Percentiles rank a stretch among this genome's conserved stretches.
These are phyloP conservation scores for Salix koriyanagi DNA, from an alignment of 345 rosid genomes.

Conservation along the genomic window DNA sequence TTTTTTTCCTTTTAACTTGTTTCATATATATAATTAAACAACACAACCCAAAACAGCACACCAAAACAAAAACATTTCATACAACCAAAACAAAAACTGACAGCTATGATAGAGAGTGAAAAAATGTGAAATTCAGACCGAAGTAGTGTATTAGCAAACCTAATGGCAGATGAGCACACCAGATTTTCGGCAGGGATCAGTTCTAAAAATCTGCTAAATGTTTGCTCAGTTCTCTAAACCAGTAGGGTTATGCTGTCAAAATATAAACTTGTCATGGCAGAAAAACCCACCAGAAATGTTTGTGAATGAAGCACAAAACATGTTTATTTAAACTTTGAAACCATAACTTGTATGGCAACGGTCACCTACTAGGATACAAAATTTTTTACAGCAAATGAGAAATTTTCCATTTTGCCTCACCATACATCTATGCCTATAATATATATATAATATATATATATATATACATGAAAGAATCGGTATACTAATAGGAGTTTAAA, in stretches of 20 bases:
- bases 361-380: conserved; percentile 16
- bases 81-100: too few relatives aligned
- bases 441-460: conserved; percentile 6
- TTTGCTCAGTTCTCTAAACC: neutral
- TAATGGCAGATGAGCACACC: too few relatives aligned
- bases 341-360: neutral
- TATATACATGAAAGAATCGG: conserved; percentile 37
- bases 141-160: too few relatives aligned
- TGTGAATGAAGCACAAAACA: neutral
- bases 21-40: too few relatives aligned
- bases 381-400: conserved; percentile 9
- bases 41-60: too few relatives aligned
- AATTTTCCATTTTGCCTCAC: conserved; percentile 11
- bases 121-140: too few relatives aligned
- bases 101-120: too few relatives aligned
- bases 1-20: too few relatives aligned
- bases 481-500: conserved; percentile 29
- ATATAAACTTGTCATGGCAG: neutral
- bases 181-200: too few relatives aligned
- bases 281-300: neutral
- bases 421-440: conserved; percentile 18
- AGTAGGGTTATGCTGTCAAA: neutral
- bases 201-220: too few relatives aligned
- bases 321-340: neutral
- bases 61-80: too few relatives aligned